Evolutionary conservation across 208 protist genomes (phyloP), one percentile per base, ranked within the genome.

Genomic region (Trypanosoma theileri): DNA sequence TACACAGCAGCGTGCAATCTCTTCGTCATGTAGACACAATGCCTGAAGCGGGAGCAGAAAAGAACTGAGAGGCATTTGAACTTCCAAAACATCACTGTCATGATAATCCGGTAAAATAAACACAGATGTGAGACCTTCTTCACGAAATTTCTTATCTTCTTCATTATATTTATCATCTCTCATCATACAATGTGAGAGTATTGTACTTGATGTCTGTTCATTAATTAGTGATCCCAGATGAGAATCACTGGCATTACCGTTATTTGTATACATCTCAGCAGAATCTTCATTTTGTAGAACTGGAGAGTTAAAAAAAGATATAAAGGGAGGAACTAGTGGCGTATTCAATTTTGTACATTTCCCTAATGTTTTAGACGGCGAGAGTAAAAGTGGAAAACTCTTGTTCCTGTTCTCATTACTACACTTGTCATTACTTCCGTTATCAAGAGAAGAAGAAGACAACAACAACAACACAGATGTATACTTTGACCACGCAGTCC

Each of bases 21-120:
- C 57, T 3, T 66, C 55, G 57, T 95, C 86, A 52, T 70, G 66
- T 14, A 93, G 63, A 42, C 79, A 88, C 2, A 96, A 67, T 44
- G 81, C 75, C 71, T 96, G 85, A 48, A 98, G 74, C 8, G 96
- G 93, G 22, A 65, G 62, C 12, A 98, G 64, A 16, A 97, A 77
- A 16, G 89, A 85, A 26, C 81, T 66, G 0, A 78, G 64, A 59
- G 88, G 74, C 45, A 97, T 80, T 65, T 94, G 84, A 51, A 96
- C 81, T 50, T 97, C 93, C 17, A 86, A 86, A 44, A 97, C 28
- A 48, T 93, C 87, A 51, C 87, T 93, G n/a, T 71, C 79, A 9
- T 71, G 40, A 74, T 92, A 87, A 16, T 22, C 61, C 14, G 73
- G 62, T 58, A 79, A 87, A 19, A 88, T 58, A 35, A 35, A 6